Conservation (phyloP, 495 filamentous ascomycete genomes). For the Wilcoxina mikolae region DNA sequence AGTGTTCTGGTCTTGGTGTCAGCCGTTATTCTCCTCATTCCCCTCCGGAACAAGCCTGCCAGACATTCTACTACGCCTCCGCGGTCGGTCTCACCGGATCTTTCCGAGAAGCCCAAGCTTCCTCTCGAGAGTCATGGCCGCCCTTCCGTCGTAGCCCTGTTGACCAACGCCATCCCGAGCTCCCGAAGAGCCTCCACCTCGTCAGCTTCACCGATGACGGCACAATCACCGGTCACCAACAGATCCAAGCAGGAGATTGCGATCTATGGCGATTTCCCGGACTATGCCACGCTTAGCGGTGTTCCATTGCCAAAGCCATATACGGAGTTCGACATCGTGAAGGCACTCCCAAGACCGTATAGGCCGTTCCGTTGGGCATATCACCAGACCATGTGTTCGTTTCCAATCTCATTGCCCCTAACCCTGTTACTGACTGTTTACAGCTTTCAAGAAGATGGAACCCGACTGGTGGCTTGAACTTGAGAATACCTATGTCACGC, state of each 20-base stretch:
- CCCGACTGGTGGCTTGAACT: slow-evolving; percentile 87
- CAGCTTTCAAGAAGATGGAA: slow-evolving; percentile 68
- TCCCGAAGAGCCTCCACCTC: background rate
- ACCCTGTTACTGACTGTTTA: slow-evolving; percentile 9
- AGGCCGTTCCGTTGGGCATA: slow-evolving; percentile 79
- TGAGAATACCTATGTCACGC: slow-evolving; percentile 54
- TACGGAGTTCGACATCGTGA: slow-evolving; percentile 47
- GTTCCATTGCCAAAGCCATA: slow-evolving; percentile 61
- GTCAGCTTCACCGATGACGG: background rate
- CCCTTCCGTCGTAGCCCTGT: background rate
- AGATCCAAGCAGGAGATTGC: slow-evolving; percentile 47
- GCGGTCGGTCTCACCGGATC: background rate
- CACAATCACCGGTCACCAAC: slow-evolving; percentile 1
- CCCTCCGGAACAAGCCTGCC: background rate
- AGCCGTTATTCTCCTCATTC: background rate
- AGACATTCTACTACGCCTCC: background rate
- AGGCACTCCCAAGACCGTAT: slow-evolving; percentile 53
- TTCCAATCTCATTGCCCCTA: background rate
- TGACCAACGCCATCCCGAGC: background rate
- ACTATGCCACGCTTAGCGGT: slow-evolving; percentile 64
- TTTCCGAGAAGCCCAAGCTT: background rate
- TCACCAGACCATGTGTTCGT: slow-evolving; percentile 81
- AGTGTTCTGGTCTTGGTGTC: background rate
- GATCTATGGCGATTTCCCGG: slow-evolving; percentile 64
- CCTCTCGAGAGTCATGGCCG: background rate